Evolutionary conservation across 192 early-diverging fungal species (phyloP).

Genomic region (Pecoramyces ruminantium): DNA sequence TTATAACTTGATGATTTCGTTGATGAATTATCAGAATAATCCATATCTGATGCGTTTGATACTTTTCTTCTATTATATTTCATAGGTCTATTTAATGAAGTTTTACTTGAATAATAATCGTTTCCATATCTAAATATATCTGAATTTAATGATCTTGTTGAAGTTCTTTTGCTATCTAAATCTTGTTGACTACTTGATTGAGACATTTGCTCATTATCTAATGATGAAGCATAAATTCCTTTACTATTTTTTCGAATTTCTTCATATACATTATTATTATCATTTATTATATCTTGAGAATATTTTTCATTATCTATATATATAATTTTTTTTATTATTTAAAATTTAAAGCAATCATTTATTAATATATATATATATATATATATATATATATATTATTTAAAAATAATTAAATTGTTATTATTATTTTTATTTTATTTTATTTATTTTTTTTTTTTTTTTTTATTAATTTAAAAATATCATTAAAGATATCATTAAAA

Average conservation of each 20-base stretch:
- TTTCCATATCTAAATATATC: neutral
- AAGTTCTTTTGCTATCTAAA: neutral
- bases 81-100: neutral
- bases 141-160: neutral
- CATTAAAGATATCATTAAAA: no score
- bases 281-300: neutral
- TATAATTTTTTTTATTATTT: no score
- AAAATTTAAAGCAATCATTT: no score
- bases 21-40: neutral
- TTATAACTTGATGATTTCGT: neutral
- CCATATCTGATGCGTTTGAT: neutral
- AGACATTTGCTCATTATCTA: neutral
- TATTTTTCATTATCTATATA: neutral
- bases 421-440: no score
- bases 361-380: no score
- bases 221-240: neutral
- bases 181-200: neutral
- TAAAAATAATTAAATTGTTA: no score
- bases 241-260: neutral
- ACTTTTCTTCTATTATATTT: neutral
- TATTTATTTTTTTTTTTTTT: no score
- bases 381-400: no score
- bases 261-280: neutral
- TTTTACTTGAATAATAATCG: neutral
- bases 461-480: no score